phyloP scores from a whole-genome alignment of 306 rosid genomes.

The Pterocarpus santalinus region DNA sequence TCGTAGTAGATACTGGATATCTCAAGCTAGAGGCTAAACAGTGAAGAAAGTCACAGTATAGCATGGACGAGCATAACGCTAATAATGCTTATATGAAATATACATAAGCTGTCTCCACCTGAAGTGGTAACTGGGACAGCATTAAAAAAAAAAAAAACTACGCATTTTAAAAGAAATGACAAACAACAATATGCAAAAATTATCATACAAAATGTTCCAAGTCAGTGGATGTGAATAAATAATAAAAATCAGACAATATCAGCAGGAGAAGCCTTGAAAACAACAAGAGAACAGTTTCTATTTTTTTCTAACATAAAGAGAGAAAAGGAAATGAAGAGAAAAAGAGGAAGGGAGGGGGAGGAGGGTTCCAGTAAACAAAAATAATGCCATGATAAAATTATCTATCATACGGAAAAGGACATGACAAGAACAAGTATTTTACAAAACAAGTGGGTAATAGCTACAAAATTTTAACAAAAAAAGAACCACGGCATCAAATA shows the following conservation, averaged over 20 bases:
- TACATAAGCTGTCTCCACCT: not conserved
- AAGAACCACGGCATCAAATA: not conserved
- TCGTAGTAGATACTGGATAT: not conserved
- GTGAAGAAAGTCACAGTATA: slow-evolving; percentile 19
- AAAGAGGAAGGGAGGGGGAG: not conserved
- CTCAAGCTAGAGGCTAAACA: not conserved
- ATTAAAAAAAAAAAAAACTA: not conserved
- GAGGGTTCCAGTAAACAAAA: not conserved
- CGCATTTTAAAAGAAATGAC: slow-evolving; percentile 35
- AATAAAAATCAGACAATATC: slow-evolving; percentile 14
- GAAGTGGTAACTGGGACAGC: not conserved
- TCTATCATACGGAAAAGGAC: slow-evolving; percentile 32
- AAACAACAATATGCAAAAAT: slow-evolving; percentile 2
- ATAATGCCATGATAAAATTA: slow-evolving; percentile 7
- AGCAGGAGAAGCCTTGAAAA: slow-evolving; percentile 37
- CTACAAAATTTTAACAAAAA: slow-evolving; percentile 14
- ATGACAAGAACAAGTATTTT: slow-evolving; percentile 34
- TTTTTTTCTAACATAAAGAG: too few species aligned
- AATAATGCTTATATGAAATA: not conserved
- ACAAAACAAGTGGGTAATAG: not conserved
- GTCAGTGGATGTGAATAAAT: slow-evolving; percentile 38
- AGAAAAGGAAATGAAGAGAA: not conserved
- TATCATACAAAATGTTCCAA: not conserved
- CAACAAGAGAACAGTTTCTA: slow-evolving; percentile 8
- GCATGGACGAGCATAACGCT: slow-evolving; percentile 4